Percentiles rank a stretch among this genome's conserved stretches.
Evolutionary conservation across 2,329 filamentous ascomycete species (phyloP).

Genomic region (Fonsecaea nubica): DNA sequence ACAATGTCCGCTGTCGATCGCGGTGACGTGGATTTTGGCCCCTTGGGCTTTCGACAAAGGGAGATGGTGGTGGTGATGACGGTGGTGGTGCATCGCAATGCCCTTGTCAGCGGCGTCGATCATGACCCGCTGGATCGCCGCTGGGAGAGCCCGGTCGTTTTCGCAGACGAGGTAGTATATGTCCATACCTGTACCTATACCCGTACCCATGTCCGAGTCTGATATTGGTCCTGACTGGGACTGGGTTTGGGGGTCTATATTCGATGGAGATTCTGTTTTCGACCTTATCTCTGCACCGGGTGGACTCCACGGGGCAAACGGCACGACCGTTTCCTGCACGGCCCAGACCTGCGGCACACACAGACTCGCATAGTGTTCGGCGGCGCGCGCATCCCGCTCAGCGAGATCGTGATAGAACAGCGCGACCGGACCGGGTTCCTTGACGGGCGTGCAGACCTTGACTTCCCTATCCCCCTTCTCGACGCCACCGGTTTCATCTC

Average conservation of each 20-base stretch:
- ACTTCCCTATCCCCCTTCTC: not conserved
- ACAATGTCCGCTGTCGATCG: slow-evolving; percentile 15
- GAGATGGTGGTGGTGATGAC: not conserved
- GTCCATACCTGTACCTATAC: not conserved
- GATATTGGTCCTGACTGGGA: too few species aligned
- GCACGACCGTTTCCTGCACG: slow-evolving; percentile 42
- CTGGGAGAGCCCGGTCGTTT: slow-evolving; percentile 43
- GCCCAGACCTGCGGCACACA: slow-evolving; percentile 45
- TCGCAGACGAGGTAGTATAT: slow-evolving; percentile 43
- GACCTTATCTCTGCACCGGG: slow-evolving; percentile 34
- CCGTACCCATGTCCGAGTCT: too few species aligned
- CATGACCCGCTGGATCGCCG: slow-evolving; percentile 44
- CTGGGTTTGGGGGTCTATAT: too few species aligned
- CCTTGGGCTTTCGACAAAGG: too few species aligned
- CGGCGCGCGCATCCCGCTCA: slow-evolving; percentile 28
- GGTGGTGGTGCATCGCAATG: not conserved
- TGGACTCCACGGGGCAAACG: slow-evolving; percentile 40
- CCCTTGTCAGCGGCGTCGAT: slow-evolving; percentile 41
- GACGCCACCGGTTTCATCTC: too few species aligned
- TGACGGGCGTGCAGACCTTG: slow-evolving; percentile 1
- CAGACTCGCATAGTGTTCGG: slow-evolving; percentile 41
- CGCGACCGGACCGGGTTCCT: slow-evolving; percentile 11
- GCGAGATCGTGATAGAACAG: slow-evolving; percentile 46
- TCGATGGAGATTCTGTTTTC: too few species aligned
- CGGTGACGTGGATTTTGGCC: slow-evolving; percentile 8